These are phyloP conservation scores for Hypoxylon rickii DNA, from an alignment of 495 filamentous ascomycete genomes.

Conservation along the genomic window DNA sequence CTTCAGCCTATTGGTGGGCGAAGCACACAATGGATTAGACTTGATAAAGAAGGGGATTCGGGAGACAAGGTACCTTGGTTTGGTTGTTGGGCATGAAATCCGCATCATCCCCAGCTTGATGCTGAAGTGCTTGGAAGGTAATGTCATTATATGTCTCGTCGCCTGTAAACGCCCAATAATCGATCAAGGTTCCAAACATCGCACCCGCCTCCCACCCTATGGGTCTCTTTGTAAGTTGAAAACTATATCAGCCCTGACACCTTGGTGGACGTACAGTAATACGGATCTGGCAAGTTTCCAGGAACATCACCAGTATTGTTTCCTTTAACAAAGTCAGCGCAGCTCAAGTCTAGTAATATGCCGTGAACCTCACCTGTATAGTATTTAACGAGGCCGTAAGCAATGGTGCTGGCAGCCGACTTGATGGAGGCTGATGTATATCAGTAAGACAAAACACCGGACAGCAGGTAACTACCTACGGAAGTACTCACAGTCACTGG, in stretches of 20 bases:
- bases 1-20: constrained; percentile 46
- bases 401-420: constrained; percentile 27
- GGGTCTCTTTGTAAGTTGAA: constrained; percentile 45
- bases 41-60: too few relatives aligned
- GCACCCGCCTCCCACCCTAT: constrained; percentile 82
- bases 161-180: constrained; percentile 70
- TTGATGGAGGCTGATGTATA: constrained; percentile 20
- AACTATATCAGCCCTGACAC: background rate
- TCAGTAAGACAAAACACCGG: constrained; percentile 9
- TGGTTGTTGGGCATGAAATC: constrained; percentile 71
- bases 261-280: constrained; percentile 44
- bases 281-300: constrained; percentile 47
- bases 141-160: constrained; percentile 64
- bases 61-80: constrained; percentile 43
- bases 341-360: background rate
- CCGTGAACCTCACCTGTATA: constrained; percentile 57
- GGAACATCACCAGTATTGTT: constrained; percentile 61
- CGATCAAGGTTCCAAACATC: constrained; percentile 66
- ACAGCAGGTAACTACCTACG: background rate
- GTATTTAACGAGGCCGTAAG: constrained; percentile 40
- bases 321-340: constrained; percentile 40
- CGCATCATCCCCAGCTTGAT: constrained; percentile 60
- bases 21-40: background rate
- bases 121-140: constrained; percentile 59
- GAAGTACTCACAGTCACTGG: constrained; percentile 24